Base-by-base conservation (phyloP, 163 green algal genomes). In the Chlorella variabilis region DNA sequence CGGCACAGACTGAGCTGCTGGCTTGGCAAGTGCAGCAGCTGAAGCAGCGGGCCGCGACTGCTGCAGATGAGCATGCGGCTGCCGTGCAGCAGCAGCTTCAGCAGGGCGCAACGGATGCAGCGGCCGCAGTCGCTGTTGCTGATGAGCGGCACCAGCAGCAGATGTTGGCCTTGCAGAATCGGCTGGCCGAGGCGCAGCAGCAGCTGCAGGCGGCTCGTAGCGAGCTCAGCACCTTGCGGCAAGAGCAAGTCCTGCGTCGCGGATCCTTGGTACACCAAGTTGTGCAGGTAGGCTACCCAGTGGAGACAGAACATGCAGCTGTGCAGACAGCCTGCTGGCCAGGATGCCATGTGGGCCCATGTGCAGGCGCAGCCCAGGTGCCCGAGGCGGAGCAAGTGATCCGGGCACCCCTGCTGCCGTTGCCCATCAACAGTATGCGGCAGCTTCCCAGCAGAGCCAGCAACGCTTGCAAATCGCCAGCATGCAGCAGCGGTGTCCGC, bases 1-100 rank as follows among this genome's bases (percentile, higher is more conserved):
- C 29, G 41, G 58, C 73, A 9, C 73, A 80, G 20, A 71, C 73
- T 9, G 56, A 56, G 0, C 29, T 38, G 2, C 58, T 78, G 51
- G 71, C 68, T 49, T 33, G 9, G 27, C 71, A 78, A 25, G 51
- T 78, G 71, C 71, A 68, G 71, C 71, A 78, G 51, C 49, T 78
- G 34, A 78, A 67, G 71, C 20, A 51, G 29, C 7, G 20, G 7
- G 73, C 73, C 6, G 56, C 17, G 4, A 20, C n/a, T 9, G 38
- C 41, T 9, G 56, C 41, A 23, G 27, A 80, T 38, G 17, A 80
- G 73, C 73, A 71, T 34, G 73, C 31, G 21, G 58, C 56, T 23
- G n/a, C 51, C 2, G 71, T 54, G 51, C 51, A 27, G 51, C 51
- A 78, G 71, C 25, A 78, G 71, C 49, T 48, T 21, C 51, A 29